Evolutionary conservation across 1,284 basidiomycete species (phyloP), one percentile per base, ranked within the genome.

Genomic region (Afroboletus lepidellus): DNA sequence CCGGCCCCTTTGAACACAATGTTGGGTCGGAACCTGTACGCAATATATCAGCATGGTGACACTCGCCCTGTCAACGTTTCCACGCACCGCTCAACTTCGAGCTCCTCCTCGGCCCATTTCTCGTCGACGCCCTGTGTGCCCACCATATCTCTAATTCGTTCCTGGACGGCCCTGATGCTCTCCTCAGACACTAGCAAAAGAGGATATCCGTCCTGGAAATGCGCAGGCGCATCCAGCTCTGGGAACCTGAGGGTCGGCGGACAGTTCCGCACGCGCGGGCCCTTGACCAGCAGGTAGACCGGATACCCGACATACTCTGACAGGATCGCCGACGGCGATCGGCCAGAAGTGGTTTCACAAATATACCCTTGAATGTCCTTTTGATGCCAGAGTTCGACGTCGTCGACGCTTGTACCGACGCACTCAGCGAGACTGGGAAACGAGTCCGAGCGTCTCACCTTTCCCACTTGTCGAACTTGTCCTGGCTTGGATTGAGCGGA

Each of bases 131-230:
- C 83, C 60, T 83, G 78, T 21, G 69, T 68, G 29, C 80, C 80
- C 32, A 85, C 76, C 61, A 78, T 73, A 41, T 63, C 61, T 56
- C 72, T 70, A 48, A 80, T 67, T 38, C 74, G 73, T 53, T 68
- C 66, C 54, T 84, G 76, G 25, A 85, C 64, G 21, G 72, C 75
- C 11, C 44, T 60, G 51, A 84, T 72, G 57, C 80, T 87, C 69
- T 89, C 87, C 61, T 82, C 78, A 32, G 83, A 84, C 18, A 84
- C 72, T 11, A 90, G 60, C 32, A 88, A 69, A 47, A 90, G 62
- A 0, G 88, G 87, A 62, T 81, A 90, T 46, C 79, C 83, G 60
- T 91, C 88, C 64, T 90, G 87, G 66, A 81, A 90, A 51, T 76
- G 69, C 6, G 80, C 70, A 15, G 72, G 77, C 15, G 78, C 80